phyloP scores from a whole-genome alignment of 148 eudicot species.

The Nepenthes mirabilis region DNA sequence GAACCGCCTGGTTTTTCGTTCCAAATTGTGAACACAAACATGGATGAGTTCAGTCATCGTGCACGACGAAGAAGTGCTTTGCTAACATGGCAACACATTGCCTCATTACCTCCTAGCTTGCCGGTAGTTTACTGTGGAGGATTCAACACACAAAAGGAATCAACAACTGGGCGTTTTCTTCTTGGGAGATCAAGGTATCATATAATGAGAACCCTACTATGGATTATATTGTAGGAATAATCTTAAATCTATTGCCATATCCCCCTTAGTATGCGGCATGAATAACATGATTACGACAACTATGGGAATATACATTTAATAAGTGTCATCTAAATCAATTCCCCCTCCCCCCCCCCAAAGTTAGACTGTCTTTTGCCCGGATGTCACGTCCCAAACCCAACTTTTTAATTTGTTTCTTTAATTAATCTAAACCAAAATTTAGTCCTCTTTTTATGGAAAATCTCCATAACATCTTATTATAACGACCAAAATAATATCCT shows the following conservation, averaged over 20 bases:
- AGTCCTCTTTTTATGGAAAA: too few relatives aligned
- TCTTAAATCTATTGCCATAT: too few relatives aligned
- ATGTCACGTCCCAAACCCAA: too few relatives aligned
- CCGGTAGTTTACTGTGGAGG: conserved; percentile 96
- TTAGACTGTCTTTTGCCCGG: too few relatives aligned
- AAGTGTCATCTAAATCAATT: neutral
- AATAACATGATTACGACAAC: too few relatives aligned
- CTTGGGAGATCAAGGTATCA: conserved; percentile 92
- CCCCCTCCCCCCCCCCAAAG: neutral
- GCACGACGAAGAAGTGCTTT: conserved; percentile 96
- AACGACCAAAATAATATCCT: too few relatives aligned
- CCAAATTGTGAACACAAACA: conserved; percentile 88
- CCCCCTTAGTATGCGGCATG: too few relatives aligned
- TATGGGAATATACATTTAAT: too few relatives aligned
- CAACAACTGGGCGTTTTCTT: conserved; percentile 98
- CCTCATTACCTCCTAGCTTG: conserved; percentile 92
- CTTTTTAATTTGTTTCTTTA: too few relatives aligned
- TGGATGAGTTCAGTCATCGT: conserved; percentile 89
- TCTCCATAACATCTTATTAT: too few relatives aligned
- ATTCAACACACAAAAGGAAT: conserved; percentile 92
- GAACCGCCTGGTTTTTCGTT: conserved; percentile 97
- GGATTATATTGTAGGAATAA: neutral
- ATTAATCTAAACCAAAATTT: too few relatives aligned
- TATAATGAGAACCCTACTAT: neutral
- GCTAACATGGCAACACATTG: conserved; percentile 98